phyloP scores from a whole-genome alignment of 495 filamentous ascomycete species.

The Xylaria telfairii region DNA sequence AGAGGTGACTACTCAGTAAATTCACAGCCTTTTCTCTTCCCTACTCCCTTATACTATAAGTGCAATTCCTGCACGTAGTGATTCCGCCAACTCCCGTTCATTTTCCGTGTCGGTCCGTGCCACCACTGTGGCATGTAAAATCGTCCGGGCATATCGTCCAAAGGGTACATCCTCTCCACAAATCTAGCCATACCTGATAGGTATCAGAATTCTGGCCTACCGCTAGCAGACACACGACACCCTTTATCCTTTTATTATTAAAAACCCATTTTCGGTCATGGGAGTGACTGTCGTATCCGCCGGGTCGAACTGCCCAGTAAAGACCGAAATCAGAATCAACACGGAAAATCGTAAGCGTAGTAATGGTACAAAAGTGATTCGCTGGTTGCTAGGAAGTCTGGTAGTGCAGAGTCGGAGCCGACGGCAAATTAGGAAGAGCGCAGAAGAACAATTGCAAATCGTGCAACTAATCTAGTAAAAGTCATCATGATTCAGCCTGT shows the following conservation, averaged over 20 bases:
- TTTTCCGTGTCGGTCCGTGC: constrained; percentile 23
- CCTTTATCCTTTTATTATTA: constrained; percentile 23
- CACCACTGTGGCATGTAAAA: constrained; percentile 13
- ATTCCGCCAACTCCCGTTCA: constrained; percentile 19
- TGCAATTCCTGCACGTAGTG: constrained; percentile 4
- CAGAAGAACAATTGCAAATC: not conserved
- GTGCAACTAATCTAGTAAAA: not conserved
- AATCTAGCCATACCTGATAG: not conserved
- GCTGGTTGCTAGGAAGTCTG: constrained; percentile 1
- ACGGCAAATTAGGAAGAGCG: not conserved
- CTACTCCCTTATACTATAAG: constrained; percentile 20
- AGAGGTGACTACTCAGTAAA: constrained; percentile 2
- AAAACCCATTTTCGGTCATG: constrained; percentile 6
- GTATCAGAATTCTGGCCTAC: not conserved
- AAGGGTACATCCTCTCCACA: not conserved
- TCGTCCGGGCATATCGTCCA: constrained; percentile 19
- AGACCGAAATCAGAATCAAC: constrained; percentile 7
- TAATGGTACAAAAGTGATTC: constrained; percentile 24
- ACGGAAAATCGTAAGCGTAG: constrained; percentile 15
- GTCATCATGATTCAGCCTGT: constrained; percentile 18
- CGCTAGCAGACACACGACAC: not conserved
- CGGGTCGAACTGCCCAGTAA: constrained; percentile 16
- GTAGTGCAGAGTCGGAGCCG: not conserved
- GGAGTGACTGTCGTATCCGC: constrained; percentile 9
- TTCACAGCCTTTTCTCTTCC: constrained; percentile 17